Percentiles rank a stretch among this genome's conserved stretches.
These are phyloP conservation scores for Hypoxylon trugodes DNA, from an alignment of 495 filamentous ascomycete species.

Conservation along the genomic window DNA sequence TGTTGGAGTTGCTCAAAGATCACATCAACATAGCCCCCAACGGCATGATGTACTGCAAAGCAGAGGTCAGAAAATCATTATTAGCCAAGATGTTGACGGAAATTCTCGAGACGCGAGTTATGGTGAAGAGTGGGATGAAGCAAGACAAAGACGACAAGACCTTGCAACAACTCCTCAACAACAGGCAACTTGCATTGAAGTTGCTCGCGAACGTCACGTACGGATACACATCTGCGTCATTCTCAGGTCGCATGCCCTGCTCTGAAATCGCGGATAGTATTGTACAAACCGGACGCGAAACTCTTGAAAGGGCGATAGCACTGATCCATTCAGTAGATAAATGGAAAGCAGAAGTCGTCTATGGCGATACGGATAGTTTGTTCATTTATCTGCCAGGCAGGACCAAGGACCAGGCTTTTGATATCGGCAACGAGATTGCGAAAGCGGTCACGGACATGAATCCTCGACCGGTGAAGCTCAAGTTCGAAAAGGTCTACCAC, in stretches of 20 bases:
- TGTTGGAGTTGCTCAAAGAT: conserved; percentile 82
- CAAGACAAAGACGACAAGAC: conserved; percentile 87
- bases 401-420: conserved; percentile 86
- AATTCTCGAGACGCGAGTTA: conserved; percentile 94
- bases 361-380: conserved; percentile 97
- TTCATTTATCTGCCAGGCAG: conserved; percentile 91
- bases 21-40: conserved; percentile 95
- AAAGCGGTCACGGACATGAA: conserved; percentile 88
- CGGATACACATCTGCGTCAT: conserved; percentile 94
- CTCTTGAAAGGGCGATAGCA: conserved; percentile 90
- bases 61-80: conserved; percentile 84
- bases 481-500: conserved; percentile 98
- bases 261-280: conserved; percentile 98
- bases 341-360: conserved; percentile 97
- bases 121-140: conserved; percentile 99
- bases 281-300: conserved; percentile 94
- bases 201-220: conserved; percentile 98
- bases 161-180: conserved; percentile 88
- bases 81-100: conserved; percentile 96
- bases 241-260: conserved; percentile 96
- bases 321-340: conserved; percentile 85
- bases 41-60: conserved; percentile 93
- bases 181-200: conserved; percentile 94
- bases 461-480: conserved; percentile 91
- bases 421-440: conserved; percentile 93